Conservation (phyloP, 192 early-diverging fungal species). For the Spizellomyces sp. region DNA sequence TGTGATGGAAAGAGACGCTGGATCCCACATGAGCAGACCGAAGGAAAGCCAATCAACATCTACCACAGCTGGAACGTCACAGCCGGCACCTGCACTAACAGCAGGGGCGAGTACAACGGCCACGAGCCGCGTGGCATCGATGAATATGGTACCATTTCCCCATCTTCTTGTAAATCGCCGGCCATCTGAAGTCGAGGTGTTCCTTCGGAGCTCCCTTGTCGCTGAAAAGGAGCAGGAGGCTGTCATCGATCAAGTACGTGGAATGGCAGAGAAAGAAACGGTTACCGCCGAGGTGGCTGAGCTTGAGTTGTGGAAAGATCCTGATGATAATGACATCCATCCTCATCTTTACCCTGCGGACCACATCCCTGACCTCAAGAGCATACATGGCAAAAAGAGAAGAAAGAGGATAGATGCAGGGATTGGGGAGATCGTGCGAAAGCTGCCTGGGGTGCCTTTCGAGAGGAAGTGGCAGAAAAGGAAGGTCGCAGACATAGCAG, state of each 20-base stretch:
- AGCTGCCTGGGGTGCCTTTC: too few species aligned
- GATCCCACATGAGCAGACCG: background rate
- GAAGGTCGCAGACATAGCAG: too few species aligned
- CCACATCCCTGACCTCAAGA: too few species aligned
- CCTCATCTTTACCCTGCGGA: too few species aligned
- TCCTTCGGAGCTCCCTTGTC: slow-evolving; percentile 41
- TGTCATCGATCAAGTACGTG: slow-evolving; percentile 50
- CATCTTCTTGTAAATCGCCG: slow-evolving; percentile 29
- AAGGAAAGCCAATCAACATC: background rate
- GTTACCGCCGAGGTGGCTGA: slow-evolving; percentile 45
- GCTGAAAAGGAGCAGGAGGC: slow-evolving; percentile 43
- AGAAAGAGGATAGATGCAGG: too few species aligned
- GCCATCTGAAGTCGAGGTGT: slow-evolving; percentile 42
- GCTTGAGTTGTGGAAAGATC: slow-evolving; percentile 20
- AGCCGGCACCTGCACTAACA: background rate
- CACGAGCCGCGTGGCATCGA: background rate
- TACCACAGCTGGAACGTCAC: background rate
- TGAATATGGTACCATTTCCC: slow-evolving; percentile 23
- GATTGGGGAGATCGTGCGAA: too few species aligned
- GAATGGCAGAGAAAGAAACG: slow-evolving; percentile 38
- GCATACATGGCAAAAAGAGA: too few species aligned
- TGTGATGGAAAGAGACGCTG: background rate
- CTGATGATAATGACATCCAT: background rate
- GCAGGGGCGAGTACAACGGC: background rate
- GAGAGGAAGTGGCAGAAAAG: too few species aligned